phyloP scores from a whole-genome alignment of 2,329 filamentous ascomycete genomes.

The Leptographium galeiforme region DNA sequence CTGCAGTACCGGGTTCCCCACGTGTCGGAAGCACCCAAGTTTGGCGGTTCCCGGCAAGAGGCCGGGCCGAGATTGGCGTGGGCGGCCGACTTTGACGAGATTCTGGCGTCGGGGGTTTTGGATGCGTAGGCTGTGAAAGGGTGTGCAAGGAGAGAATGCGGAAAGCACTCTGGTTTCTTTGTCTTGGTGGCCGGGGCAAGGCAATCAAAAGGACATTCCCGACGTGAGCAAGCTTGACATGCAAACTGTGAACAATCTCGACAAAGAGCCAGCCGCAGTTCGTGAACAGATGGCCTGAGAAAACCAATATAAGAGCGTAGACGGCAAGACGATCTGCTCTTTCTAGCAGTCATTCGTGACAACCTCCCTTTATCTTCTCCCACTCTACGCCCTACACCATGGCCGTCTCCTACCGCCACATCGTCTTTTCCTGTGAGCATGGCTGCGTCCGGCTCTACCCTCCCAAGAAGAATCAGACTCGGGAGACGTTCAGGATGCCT shows the following conservation, averaged over 20 bases:
- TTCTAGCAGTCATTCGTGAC: background rate
- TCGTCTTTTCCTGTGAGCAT: conserved; percentile 7
- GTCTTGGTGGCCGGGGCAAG: no score
- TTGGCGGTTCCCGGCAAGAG: background rate
- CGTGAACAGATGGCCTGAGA: no score
- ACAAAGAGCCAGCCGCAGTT: no score
- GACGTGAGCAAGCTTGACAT: no score
- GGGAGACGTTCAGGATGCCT: background rate
- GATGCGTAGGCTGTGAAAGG: background rate
- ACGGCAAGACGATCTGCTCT: background rate
- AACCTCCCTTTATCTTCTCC: background rate
- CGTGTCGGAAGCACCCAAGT: conserved; percentile 14
- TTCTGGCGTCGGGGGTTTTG: conserved; percentile 16
- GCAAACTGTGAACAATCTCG: no score
- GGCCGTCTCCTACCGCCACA: conserved; percentile 1
- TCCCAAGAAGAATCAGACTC: background rate
- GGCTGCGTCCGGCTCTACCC: background rate
- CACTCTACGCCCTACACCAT: background rate
- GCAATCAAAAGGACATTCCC: no score
- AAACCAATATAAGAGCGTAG: no score
- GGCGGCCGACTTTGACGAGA: conserved; percentile 30
- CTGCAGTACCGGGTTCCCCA: conserved; percentile 25
- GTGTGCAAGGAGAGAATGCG: no score
- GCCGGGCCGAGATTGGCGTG: conserved; percentile 19
- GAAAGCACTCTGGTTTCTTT: no score